Evolutionary conservation across 1,139 yeast species (phyloP).

Genomic region (Candida albicans): DNA sequence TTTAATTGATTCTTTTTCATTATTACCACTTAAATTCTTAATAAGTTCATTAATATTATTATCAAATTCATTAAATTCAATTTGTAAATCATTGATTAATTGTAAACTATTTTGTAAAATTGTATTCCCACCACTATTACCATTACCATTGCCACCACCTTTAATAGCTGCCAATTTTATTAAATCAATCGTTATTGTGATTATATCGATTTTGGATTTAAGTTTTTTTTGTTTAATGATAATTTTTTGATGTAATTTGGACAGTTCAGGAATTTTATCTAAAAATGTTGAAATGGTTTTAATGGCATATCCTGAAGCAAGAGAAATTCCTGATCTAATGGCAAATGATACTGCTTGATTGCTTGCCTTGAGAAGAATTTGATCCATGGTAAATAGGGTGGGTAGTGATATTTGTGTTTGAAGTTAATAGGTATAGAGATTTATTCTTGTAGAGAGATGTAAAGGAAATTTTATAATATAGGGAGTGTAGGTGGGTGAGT

Average conservation of each 20-base stretch:
- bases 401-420: no score
- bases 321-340: slow-evolving; percentile 70
- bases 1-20: slow-evolving; percentile 44
- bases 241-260: slow-evolving; percentile 47
- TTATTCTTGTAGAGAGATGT: no score
- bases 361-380: slow-evolving; percentile 58
- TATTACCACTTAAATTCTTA: slow-evolving; percentile 22
- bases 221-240: slow-evolving; percentile 46
- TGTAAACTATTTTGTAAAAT: slow-evolving; percentile 57
- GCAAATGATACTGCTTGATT: slow-evolving; percentile 82
- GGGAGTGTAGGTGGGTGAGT: no score
- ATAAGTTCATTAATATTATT: slow-evolving; percentile 39
- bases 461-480: no score
- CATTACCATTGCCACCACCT: no score
- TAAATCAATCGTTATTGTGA: slow-evolving; percentile 69
- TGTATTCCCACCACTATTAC: no score
- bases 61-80: slow-evolving; percentile 62
- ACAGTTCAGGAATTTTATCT: slow-evolving; percentile 60
- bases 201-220: slow-evolving; percentile 60
- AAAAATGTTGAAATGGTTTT: slow-evolving; percentile 61
- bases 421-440: no score
- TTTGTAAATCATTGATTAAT: slow-evolving; percentile 56
- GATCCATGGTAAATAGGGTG: slow-evolving; percentile 49
- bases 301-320: slow-evolving; percentile 77
- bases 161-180: slow-evolving; percentile 68